These are phyloP conservation scores for Agastache rugosa DNA, from an alignment of 257 asterid genomes.

Conservation along the genomic window DNA sequence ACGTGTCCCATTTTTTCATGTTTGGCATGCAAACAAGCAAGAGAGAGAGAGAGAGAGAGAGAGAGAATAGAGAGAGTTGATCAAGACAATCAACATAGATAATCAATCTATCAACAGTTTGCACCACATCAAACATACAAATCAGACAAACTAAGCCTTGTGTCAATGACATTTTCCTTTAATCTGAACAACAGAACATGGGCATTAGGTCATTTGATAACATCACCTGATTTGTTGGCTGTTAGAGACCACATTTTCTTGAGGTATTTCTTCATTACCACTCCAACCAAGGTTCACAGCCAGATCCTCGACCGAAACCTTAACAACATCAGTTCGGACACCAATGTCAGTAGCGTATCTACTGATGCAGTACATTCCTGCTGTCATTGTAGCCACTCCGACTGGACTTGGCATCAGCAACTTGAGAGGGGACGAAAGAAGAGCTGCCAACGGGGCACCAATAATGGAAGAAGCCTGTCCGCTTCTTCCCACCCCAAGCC, in stretches of 20 bases:
- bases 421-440: slow-evolving; percentile 82
- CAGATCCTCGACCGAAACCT: slow-evolving; percentile 87
- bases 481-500: slow-evolving; percentile 82
- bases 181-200: slow-evolving; percentile 1
- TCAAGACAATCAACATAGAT: background rate
- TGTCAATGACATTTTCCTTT: background rate
- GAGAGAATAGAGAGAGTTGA: too few species aligned
- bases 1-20: background rate
- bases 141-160: background rate
- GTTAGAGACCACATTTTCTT: slow-evolving; percentile 37
- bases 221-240: slow-evolving; percentile 43
- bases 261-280: slow-evolving; percentile 38
- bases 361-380: slow-evolving; percentile 93
- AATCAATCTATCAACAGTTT: slow-evolving; percentile 31
- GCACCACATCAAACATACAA: slow-evolving; percentile 26
- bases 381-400: slow-evolving; percentile 82
- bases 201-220: slow-evolving; percentile 4
- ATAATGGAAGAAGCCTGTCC: slow-evolving; percentile 90
- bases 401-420: slow-evolving; percentile 80
- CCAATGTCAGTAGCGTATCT: slow-evolving; percentile 93
- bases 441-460: slow-evolving; percentile 93
- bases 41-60: background rate
- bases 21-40: background rate
- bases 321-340: slow-evolving; percentile 73
- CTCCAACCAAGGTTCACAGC: slow-evolving; percentile 74